Evolutionary conservation across 2,329 filamentous ascomycete genomes (phyloP).

Genomic region (Apiospora arundinis): DNA sequence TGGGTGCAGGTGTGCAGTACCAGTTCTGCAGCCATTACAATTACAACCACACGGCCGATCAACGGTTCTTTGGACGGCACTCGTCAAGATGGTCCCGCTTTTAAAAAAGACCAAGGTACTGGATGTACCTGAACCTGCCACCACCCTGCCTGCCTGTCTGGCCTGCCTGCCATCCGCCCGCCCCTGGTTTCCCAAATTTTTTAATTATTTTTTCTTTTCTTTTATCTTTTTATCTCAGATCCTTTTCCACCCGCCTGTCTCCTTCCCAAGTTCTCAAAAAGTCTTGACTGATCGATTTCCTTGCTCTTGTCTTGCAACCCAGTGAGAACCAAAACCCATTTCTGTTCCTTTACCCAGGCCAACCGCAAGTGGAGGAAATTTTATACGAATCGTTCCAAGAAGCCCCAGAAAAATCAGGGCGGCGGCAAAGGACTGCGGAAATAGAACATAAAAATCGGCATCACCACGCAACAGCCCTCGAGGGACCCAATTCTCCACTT

Average conservation of each 20-base stretch:
- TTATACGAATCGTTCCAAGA: background rate
- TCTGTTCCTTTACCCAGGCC: conserved; percentile 7
- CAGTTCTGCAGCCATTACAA: conserved; percentile 14
- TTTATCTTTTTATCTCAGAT: conserved; percentile 17
- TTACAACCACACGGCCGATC: conserved; percentile 22
- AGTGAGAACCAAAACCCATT: conserved; percentile 19
- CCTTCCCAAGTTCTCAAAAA: conserved; percentile 6
- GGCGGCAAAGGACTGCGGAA: conserved; percentile 27
- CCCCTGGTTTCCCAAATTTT: background rate
- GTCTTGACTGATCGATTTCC: conserved; percentile 12
- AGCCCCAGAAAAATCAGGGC: conserved; percentile 9
- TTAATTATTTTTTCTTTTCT: conserved; percentile 13
- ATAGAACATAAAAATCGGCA: conserved; percentile 38
- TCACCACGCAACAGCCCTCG: conserved; percentile 37
- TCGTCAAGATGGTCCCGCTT: conserved; percentile 15
- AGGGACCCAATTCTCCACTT: conserved; percentile 44
- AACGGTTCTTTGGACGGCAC: conserved; percentile 29
- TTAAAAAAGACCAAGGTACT: conserved; percentile 4
- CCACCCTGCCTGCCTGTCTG: background rate
- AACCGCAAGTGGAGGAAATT: conserved; percentile 21
- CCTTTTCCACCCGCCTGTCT: background rate
- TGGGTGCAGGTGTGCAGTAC: background rate
- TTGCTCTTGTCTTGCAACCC: conserved; percentile 18
- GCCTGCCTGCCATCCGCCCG: conserved; percentile 6
- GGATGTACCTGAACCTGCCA: conserved; percentile 26